These are phyloP conservation scores for Aureobasidium sp. DNA, from an alignment of 2,329 filamentous ascomycete species.

Conservation along the genomic window DNA sequence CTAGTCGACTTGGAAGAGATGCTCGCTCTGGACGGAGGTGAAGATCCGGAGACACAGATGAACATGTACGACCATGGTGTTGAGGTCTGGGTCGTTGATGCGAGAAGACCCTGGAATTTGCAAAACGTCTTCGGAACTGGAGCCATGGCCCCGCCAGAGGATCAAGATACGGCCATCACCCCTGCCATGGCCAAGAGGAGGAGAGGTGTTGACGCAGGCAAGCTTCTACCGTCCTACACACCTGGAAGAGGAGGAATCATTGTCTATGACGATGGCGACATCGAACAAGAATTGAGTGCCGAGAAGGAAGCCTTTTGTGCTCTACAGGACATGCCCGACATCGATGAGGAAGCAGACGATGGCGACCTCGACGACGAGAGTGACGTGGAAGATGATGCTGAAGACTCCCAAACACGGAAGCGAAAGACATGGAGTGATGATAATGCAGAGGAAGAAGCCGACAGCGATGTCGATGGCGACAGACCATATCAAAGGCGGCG, in stretches of 20 bases:
- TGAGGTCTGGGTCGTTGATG: slow-evolving; percentile 95
- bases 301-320: slow-evolving; percentile 88
- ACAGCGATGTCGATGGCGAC: slow-evolving; percentile 70
- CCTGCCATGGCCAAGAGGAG: slow-evolving; percentile 53
- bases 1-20: slow-evolving; percentile 88
- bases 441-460: slow-evolving; percentile 32
- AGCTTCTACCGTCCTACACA: slow-evolving; percentile 75
- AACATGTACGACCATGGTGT: slow-evolving; percentile 74
- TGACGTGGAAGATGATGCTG: slow-evolving; percentile 52
- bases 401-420: slow-evolving; percentile 38
- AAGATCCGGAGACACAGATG: slow-evolving; percentile 40
- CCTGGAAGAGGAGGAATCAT: slow-evolving; percentile 88
- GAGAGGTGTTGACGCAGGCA: slow-evolving; percentile 76
- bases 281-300: slow-evolving; percentile 79
- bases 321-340: slow-evolving; percentile 90
- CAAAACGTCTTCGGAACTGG: slow-evolving; percentile 81
- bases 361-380: slow-evolving; percentile 65
- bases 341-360: slow-evolving; percentile 77
- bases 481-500: slow-evolving; percentile 82
- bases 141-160: slow-evolving; percentile 37
- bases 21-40: slow-evolving; percentile 71
- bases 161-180: slow-evolving; percentile 23
- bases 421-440: slow-evolving; percentile 43
- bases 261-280: slow-evolving; percentile 96
- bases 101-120: slow-evolving; percentile 94